phyloP scores from a whole-genome alignment of 225 moss, liverwort and hornwort species.

The Marchantia paleacea region DNA sequence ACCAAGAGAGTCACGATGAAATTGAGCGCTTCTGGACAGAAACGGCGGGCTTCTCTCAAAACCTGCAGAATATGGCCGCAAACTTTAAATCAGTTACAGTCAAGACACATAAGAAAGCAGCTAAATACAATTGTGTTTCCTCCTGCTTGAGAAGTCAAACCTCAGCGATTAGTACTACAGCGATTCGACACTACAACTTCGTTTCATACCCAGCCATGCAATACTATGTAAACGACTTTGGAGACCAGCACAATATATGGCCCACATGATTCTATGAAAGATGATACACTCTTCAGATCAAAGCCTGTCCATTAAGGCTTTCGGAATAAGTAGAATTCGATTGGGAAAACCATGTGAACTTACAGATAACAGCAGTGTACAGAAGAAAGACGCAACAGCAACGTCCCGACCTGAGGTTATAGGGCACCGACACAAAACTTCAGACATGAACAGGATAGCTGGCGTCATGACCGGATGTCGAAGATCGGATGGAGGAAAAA shows the following conservation, averaged over 20 bases:
- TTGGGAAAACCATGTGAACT: constrained; percentile 19
- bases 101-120: no score
- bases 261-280: no score
- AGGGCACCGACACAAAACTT: constrained; percentile 83
- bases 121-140: no score
- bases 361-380: constrained; percentile 80
- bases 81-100: no score
- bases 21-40: constrained; percentile 86
- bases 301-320: background rate
- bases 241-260: no score
- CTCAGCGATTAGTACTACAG: no score
- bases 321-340: background rate
- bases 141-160: no score
- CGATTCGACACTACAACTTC: no score
- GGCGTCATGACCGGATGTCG: constrained; percentile 98
- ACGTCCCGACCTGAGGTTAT: constrained; percentile 79
- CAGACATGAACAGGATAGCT: constrained; percentile 82
- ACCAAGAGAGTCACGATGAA: constrained; percentile 79
- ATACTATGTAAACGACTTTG: no score
- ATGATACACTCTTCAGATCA: background rate
- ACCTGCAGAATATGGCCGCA: constrained; percentile 42
- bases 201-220: no score
- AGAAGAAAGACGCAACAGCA: constrained; percentile 74
- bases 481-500: constrained; percentile 95
- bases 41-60: constrained; percentile 71